These are phyloP conservation scores for Lepidium campestre DNA, from an alignment of 441 rosid genomes.

Conservation along the genomic window DNA sequence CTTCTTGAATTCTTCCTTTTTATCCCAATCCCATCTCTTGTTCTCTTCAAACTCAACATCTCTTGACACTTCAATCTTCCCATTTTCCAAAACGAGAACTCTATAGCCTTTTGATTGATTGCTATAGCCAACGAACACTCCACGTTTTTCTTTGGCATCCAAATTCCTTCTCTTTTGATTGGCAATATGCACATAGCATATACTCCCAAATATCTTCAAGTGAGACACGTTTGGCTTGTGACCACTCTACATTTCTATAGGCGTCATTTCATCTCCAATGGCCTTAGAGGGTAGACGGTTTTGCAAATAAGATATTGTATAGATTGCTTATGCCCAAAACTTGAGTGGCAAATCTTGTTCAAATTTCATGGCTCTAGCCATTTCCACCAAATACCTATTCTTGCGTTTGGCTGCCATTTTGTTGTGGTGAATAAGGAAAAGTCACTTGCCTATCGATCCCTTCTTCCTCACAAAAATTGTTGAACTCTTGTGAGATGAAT, in stretches of 20 bases:
- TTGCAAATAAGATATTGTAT: background rate
- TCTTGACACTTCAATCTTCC: background rate
- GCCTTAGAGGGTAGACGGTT: background rate
- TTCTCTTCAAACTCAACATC: background rate
- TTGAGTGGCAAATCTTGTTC: background rate
- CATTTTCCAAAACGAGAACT: background rate
- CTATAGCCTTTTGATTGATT: background rate
- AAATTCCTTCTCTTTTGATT: background rate
- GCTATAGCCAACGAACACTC: background rate
- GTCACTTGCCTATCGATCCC: background rate
- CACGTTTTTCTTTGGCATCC: background rate
- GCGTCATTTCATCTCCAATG: background rate
- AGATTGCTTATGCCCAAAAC: background rate
- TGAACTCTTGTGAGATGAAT: background rate
- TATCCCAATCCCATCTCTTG: background rate
- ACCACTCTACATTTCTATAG: background rate
- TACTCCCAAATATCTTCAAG: background rate
- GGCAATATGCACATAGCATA: background rate
- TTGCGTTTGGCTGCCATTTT: background rate
- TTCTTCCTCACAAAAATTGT: background rate
- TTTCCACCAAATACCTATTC: background rate
- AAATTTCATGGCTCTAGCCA: background rate
- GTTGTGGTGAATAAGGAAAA: background rate
- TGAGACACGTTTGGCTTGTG: background rate
- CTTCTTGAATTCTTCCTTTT: background rate